phyloP scores from a whole-genome alignment of 208 protist species.

The Wallacemonas collosoma region DNA sequence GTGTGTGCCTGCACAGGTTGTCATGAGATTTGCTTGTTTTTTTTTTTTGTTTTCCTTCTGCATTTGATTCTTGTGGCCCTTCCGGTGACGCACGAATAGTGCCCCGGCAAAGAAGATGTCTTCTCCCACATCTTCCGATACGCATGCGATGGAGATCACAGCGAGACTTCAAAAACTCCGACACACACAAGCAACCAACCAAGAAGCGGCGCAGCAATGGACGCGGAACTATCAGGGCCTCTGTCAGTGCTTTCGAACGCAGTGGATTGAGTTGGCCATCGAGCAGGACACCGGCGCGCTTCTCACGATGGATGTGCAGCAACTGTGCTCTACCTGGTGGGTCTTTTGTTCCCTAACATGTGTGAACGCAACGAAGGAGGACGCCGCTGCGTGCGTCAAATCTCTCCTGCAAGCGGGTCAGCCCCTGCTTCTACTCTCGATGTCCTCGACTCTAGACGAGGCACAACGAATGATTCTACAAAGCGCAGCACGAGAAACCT shows the following conservation, averaged over 20 bases:
- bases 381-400: not conserved
- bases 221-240: not conserved
- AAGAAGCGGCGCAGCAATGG: not conserved
- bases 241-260: not conserved
- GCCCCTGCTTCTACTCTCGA: not conserved
- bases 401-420: slow-evolving; percentile 2
- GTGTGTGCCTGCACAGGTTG: too few relatives aligned
- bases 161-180: not conserved
- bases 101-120: too few relatives aligned
- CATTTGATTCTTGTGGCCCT: too few relatives aligned
- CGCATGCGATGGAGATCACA: not conserved
- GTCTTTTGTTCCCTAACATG: not conserved
- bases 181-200: not conserved
- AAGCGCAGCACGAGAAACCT: slow-evolving; percentile 1
- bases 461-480: slow-evolving; percentile 7
- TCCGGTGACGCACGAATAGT: too few relatives aligned
- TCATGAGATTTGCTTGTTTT: too few relatives aligned
- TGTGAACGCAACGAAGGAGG: not conserved
- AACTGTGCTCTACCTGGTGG: slow-evolving; percentile 16
- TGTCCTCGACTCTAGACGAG: not conserved
- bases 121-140: not conserved
- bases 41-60: too few relatives aligned
- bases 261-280: slow-evolving; percentile 4
- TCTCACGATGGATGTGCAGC: not conserved
- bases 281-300: not conserved